Conservation (phyloP, 208 protist genomes). For the Leishmania guyanensis region DNA sequence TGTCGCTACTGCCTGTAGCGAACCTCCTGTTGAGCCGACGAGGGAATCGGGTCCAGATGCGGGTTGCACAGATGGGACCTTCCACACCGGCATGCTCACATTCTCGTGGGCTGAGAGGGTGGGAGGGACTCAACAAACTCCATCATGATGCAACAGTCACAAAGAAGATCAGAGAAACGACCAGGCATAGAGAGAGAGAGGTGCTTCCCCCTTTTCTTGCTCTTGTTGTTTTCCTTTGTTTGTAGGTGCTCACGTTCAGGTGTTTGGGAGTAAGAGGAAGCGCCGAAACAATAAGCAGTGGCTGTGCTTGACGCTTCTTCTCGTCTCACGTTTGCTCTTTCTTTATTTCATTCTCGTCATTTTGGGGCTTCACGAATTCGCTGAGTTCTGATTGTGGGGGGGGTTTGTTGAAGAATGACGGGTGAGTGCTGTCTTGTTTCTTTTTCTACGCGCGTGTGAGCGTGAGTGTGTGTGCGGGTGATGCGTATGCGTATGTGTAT, state of each 20-base stretch:
- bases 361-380: no score
- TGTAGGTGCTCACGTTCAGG: no score
- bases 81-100: slow-evolving; percentile 3
- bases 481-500: background rate
- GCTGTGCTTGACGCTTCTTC: no score
- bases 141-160: background rate
- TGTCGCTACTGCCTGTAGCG: background rate
- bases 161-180: background rate
- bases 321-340: no score
- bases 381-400: no score
- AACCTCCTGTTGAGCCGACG: background rate
- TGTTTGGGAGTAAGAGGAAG: no score
- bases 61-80: background rate
- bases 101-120: background rate
- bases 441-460: background rate
- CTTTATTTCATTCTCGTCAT: no score
- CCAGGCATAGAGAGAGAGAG: background rate
- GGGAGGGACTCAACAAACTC: background rate
- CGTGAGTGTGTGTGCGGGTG: background rate
- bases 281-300: no score
- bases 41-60: background rate
- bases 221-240: background rate
- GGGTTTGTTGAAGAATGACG: no score
- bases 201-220: background rate
- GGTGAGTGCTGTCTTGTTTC: background rate